These are phyloP conservation scores for Zopfochytrium polystomum DNA, from an alignment of 371 early-diverging fungal genomes.

Conservation along the genomic window DNA sequence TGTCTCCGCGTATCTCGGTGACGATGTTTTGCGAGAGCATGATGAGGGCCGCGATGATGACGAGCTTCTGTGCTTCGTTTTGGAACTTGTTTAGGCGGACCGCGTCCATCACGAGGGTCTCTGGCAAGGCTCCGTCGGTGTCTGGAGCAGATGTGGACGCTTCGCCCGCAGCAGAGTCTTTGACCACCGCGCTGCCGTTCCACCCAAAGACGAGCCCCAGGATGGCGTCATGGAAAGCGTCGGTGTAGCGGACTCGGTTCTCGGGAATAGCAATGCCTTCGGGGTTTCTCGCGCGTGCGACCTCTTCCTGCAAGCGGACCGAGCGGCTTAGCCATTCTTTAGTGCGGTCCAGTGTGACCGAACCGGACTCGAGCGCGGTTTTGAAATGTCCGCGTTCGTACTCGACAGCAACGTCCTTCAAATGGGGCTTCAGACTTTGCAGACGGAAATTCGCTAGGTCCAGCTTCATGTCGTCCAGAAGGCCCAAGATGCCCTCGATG, in stretches of 20 bases:
- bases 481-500: constrained; percentile 51
- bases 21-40: constrained; percentile 68
- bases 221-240: constrained; percentile 64
- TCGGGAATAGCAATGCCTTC: constrained; percentile 53
- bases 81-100: constrained; percentile 59
- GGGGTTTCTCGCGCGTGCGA: constrained; percentile 59
- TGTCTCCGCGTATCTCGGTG: constrained; percentile 38
- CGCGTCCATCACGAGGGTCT: constrained; percentile 67
- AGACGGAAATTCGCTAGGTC: constrained; percentile 72
- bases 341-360: constrained; percentile 51
- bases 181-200: not conserved
- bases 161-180: not conserved
- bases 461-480: constrained; percentile 67
- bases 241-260: constrained; percentile 45
- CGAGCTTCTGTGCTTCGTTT: constrained; percentile 65
- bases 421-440: constrained; percentile 59
- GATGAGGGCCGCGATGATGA: constrained; percentile 62
- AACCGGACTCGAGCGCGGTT: constrained; percentile 27
- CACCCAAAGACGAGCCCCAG: constrained; percentile 50
- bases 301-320: constrained; percentile 33
- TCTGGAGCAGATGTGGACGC: constrained; percentile 31
- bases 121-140: constrained; percentile 63
- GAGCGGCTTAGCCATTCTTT: constrained; percentile 56
- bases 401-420: constrained; percentile 62
- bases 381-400: constrained; percentile 67